A percentile compares a stretch with the other conserved stretches of the same genome.
These are phyloP conservation scores for Neofusicoccum sp. DNA, from an alignment of 2,329 filamentous ascomycete genomes.

Conservation along the genomic window DNA sequence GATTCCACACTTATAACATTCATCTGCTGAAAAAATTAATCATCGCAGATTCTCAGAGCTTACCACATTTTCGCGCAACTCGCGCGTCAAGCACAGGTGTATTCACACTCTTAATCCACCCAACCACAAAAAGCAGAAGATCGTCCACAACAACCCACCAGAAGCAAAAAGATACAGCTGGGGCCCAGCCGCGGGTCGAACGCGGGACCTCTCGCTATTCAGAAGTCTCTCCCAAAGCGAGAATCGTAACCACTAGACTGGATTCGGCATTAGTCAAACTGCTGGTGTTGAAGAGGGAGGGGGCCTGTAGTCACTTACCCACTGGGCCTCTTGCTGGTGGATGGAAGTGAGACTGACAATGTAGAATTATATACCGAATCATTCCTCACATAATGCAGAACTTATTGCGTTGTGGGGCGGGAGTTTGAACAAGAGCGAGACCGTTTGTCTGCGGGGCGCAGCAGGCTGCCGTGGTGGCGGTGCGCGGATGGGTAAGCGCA, in stretches of 20 bases:
- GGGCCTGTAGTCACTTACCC: background rate
- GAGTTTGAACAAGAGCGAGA: background rate
- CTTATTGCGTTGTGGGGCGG: too few relatives aligned
- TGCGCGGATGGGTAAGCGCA: background rate
- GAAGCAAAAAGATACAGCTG: background rate
- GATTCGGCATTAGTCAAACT: background rate
- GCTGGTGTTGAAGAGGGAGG: background rate
- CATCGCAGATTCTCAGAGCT: too few relatives aligned
- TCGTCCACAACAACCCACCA: too few relatives aligned
- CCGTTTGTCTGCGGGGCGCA: background rate
- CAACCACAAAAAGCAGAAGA: background rate
- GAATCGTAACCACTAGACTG: constrained; percentile 19
- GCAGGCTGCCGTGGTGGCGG: background rate
- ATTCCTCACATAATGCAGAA: too few relatives aligned
- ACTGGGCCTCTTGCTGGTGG: background rate
- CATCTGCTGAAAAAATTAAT: too few relatives aligned
- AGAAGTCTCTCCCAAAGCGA: constrained; percentile 4
- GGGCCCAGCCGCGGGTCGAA: constrained; percentile 14
- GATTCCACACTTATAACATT: too few relatives aligned
- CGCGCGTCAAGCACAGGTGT: too few relatives aligned
- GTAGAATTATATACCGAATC: background rate
- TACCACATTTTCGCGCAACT: too few relatives aligned
- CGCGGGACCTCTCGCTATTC: constrained; percentile 12
- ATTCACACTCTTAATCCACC: background rate
- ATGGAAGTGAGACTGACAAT: background rate